Conservation (phyloP, 768 basidiomycete genomes). For the Strobilomyces dryophilus region DNA sequence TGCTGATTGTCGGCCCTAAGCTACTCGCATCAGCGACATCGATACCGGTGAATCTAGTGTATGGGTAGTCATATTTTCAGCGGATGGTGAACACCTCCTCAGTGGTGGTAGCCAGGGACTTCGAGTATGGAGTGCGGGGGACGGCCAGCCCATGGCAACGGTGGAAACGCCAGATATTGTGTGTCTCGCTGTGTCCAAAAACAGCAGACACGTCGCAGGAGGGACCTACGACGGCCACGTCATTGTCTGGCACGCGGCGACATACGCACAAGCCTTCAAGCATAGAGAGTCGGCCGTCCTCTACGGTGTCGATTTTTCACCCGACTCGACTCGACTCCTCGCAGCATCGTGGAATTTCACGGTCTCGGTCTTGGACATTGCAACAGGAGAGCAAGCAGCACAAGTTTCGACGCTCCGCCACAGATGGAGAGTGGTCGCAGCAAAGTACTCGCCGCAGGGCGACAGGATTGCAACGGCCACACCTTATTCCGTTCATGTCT, state of each 20-base stretch:
- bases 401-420: background rate
- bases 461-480: background rate
- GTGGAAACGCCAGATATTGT: background rate
- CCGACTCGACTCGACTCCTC: too few species aligned
- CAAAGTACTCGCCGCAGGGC: background rate
- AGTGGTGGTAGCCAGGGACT: background rate
- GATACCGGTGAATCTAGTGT: background rate
- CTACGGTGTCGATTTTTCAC: too few species aligned
- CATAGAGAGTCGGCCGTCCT: too few species aligned
- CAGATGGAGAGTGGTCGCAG: background rate
- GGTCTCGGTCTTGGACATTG: too few species aligned
- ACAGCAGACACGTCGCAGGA: background rate
- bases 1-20: background rate
- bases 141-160: background rate
- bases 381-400: background rate
- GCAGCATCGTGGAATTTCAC: too few species aligned
- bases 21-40: background rate
- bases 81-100: too few species aligned
- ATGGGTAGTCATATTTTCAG: too few species aligned
- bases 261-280: background rate
- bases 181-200: background rate
- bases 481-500: background rate
- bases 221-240: background rate
- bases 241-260: background rate
- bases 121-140: background rate